Conservation (phyloP, 2,329 filamentous ascomycete species). For the Cercospora brassicicola region DNA sequence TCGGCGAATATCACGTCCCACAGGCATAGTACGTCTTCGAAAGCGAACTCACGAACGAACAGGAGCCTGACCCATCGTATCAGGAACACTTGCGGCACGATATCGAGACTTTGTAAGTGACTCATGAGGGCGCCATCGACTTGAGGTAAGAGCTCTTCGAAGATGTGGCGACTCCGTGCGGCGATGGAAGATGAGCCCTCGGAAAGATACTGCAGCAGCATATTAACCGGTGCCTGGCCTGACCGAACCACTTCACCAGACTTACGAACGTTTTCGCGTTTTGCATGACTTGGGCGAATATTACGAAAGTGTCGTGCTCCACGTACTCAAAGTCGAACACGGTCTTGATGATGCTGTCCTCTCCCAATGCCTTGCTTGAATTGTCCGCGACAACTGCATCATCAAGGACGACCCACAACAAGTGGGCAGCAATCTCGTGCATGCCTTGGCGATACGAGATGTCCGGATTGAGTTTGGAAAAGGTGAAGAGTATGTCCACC, state of each 20-base stretch:
- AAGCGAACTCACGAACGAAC: constrained; percentile 90
- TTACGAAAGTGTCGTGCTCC: constrained; percentile 85
- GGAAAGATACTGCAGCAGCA: constrained; percentile 33
- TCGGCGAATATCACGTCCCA: constrained; percentile 93
- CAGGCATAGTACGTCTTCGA: constrained; percentile 76
- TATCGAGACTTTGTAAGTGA: constrained; percentile 79
- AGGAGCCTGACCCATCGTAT: constrained; percentile 96
- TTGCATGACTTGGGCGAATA: constrained; percentile 88
- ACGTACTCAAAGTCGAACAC: constrained; percentile 70
- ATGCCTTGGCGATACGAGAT: constrained; percentile 96
- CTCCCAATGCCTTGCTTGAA: constrained; percentile 33
- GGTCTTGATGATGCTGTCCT: constrained; percentile 34
- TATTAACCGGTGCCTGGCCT: background rate
- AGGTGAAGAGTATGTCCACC: constrained; percentile 87
- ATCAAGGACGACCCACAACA: constrained; percentile 78
- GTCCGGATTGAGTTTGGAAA: constrained; percentile 85
- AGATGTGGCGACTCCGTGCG: constrained; percentile 79
- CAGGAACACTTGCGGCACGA: constrained; percentile 94
- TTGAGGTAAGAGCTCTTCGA: constrained; percentile 74
- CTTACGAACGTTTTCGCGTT: constrained; percentile 64
- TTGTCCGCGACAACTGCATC: constrained; percentile 66
- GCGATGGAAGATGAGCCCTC: constrained; percentile 67
- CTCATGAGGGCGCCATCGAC: constrained; percentile 79
- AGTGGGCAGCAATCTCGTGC: constrained; percentile 91
- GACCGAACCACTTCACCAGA: constrained; percentile 8